A percentile compares a stretch with the other conserved stretches of the same genome.
Evolutionary conservation across 169 alveolate species (phyloP).

Genomic region (Sarcocystis neurona): DNA sequence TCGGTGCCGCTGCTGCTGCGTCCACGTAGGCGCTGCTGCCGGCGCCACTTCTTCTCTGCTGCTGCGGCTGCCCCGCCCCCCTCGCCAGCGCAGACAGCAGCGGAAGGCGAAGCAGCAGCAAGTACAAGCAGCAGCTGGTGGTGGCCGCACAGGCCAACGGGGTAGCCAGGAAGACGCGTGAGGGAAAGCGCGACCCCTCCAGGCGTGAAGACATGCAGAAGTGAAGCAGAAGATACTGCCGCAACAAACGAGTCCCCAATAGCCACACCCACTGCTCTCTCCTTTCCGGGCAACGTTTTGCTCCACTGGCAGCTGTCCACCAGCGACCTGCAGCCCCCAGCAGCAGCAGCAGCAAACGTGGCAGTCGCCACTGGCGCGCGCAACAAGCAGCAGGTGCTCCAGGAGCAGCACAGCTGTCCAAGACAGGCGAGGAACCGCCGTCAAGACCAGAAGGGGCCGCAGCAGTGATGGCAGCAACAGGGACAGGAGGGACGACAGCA

Average conservation of each 20-base stretch:
- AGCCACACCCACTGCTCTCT: constrained; percentile 49
- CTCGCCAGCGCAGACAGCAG: too few species aligned
- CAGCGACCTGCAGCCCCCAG: constrained; percentile 45
- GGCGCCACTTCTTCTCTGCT: not conserved
- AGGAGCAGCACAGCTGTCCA: not conserved
- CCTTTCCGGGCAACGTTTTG: constrained; percentile 51
- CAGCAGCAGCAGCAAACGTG: too few species aligned
- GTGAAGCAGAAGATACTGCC: constrained; percentile 10
- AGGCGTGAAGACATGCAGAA: not conserved
- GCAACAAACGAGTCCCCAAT: constrained; percentile 59
- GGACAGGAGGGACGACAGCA: too few species aligned
- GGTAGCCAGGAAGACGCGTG: constrained; percentile 4
- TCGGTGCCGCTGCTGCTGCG: too few species aligned
- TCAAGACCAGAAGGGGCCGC: not conserved
- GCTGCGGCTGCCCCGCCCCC: too few species aligned
- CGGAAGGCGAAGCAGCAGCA: not conserved
- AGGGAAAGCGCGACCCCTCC: not conserved
- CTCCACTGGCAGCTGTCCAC: constrained; percentile 48
- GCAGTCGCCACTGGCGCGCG: too few species aligned
- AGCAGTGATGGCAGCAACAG: not conserved
- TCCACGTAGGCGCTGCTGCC: too few species aligned
- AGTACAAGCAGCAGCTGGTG: constrained; percentile 8
- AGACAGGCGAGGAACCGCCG: not conserved
- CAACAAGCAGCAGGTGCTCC: not conserved
- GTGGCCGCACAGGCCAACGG: not conserved